Conservation (phyloP, 345 rosid species). For the Anastatica hierochuntica region DNA sequence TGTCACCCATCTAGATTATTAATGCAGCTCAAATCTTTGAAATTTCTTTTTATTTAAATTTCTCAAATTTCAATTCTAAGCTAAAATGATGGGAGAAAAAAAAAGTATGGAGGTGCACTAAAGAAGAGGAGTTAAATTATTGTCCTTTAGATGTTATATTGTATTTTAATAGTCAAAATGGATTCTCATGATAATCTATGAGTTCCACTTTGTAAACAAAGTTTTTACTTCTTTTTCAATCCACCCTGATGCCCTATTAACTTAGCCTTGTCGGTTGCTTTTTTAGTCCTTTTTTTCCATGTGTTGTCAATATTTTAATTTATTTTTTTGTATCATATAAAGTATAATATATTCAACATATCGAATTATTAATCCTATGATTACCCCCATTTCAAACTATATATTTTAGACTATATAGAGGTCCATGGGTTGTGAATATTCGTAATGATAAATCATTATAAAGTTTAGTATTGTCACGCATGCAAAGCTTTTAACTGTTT, state of each 20-base stretch:
- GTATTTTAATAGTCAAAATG: slow-evolving; percentile 19
- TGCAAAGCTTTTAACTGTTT: too few species aligned
- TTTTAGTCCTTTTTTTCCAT: neutral
- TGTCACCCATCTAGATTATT: too few species aligned
- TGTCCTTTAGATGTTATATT: slow-evolving; percentile 15
- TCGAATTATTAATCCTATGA: too few species aligned
- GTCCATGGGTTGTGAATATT: too few species aligned
- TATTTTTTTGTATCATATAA: neutral
- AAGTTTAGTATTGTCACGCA: too few species aligned
- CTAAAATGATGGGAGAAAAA: slow-evolving; percentile 7
- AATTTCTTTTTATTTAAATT: too few species aligned
- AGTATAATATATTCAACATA: slow-evolving; percentile 4
- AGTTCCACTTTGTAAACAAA: slow-evolving; percentile 24
- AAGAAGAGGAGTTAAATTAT: slow-evolving; percentile 19
- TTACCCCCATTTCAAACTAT: too few species aligned
- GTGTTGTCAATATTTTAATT: neutral
- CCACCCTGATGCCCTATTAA: slow-evolving; percentile 17
- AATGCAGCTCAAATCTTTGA: too few species aligned
- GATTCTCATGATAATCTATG: slow-evolving; percentile 28
- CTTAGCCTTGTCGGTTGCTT: slow-evolving; percentile 27
- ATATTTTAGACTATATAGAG: too few species aligned
- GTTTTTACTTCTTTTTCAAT: slow-evolving; percentile 25
- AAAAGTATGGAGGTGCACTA: slow-evolving; percentile 15
- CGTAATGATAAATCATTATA: too few species aligned
- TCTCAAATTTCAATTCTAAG: neutral